phyloP scores from a whole-genome alignment of 805 yeast genomes.

The Zygosaccharomyces gambellarensis region DNA sequence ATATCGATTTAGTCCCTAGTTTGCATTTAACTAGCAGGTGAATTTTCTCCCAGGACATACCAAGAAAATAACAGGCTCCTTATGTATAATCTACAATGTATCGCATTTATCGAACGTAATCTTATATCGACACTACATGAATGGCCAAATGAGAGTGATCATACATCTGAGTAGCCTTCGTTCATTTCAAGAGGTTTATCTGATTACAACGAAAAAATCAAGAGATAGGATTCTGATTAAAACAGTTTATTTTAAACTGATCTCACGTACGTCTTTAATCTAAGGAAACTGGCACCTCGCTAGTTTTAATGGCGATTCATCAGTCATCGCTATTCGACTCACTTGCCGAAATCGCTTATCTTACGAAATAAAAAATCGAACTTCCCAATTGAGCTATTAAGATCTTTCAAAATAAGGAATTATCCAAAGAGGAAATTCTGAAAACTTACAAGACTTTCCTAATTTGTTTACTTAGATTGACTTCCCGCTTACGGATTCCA shows the following conservation, averaged over 20 bases:
- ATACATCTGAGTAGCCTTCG: neutral
- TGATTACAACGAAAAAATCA: neutral
- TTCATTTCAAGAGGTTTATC: neutral
- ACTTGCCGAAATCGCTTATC: neutral
- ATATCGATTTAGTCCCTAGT: neutral
- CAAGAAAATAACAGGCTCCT: neutral
- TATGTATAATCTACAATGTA: neutral
- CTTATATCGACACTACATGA: no score
- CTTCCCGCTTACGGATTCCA: neutral
- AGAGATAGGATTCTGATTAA: neutral
- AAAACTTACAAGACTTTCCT: neutral
- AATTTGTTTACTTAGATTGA: neutral
- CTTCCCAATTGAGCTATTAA: neutral
- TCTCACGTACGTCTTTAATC: neutral
- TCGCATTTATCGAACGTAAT: neutral
- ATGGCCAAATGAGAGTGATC: neutral
- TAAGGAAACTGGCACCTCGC: neutral
- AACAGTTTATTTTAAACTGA: neutral
- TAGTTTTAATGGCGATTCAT: neutral
- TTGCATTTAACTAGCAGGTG: neutral
- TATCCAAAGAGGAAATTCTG: neutral
- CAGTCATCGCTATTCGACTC: neutral
- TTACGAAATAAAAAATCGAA: neutral
- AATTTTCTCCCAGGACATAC: neutral
- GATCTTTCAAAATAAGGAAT: neutral